Conservation (phyloP, 352 stramenopile genomes). For the Phytopythium vexans region DNA sequence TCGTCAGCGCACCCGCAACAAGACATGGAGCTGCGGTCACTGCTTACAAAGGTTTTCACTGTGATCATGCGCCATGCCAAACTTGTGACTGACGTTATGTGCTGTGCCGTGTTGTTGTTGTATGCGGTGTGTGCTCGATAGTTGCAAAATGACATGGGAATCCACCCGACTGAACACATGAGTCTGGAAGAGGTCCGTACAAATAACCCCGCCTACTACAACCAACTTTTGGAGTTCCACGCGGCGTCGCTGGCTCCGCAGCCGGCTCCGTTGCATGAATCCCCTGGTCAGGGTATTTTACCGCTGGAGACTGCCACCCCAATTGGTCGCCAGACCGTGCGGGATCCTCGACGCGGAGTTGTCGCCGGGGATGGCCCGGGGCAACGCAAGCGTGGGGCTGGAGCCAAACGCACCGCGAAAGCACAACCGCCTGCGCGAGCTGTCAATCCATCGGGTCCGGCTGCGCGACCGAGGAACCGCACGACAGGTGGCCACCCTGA, state of each 20-base stretch:
- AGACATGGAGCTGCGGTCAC: slow-evolving; percentile 75
- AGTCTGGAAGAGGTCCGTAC: slow-evolving; percentile 83
- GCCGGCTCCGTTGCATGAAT: neutral
- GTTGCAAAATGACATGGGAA: slow-evolving; percentile 86
- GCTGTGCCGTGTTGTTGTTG: neutral
- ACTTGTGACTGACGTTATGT: neutral
- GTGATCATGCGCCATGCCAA: too few species aligned
- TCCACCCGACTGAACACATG: slow-evolving; percentile 85
- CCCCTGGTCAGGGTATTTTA: slow-evolving; percentile 7
- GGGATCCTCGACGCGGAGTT: slow-evolving; percentile 5
- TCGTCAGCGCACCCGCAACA: slow-evolving; percentile 31
- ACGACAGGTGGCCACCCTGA: neutral
- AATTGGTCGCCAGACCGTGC: slow-evolving; percentile 2
- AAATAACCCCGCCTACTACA: slow-evolving; percentile 85
- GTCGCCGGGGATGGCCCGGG: neutral
- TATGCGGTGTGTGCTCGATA: slow-evolving; percentile 4
- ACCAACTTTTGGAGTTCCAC: slow-evolving; percentile 71
- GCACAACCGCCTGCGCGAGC: neutral
- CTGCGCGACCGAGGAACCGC: too few species aligned
- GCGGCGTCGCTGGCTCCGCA: slow-evolving; percentile 28
- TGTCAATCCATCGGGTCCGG: neutral
- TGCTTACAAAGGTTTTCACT: slow-evolving; percentile 50
- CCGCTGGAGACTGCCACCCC: slow-evolving; percentile 6
- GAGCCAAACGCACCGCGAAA: neutral
- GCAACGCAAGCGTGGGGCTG: neutral